A percentile compares a stretch with the other conserved stretches of the same genome.
These are phyloP conservation scores for Suillus cothurnatus DNA, from an alignment of 768 basidiomycete genomes.

Conservation along the genomic window DNA sequence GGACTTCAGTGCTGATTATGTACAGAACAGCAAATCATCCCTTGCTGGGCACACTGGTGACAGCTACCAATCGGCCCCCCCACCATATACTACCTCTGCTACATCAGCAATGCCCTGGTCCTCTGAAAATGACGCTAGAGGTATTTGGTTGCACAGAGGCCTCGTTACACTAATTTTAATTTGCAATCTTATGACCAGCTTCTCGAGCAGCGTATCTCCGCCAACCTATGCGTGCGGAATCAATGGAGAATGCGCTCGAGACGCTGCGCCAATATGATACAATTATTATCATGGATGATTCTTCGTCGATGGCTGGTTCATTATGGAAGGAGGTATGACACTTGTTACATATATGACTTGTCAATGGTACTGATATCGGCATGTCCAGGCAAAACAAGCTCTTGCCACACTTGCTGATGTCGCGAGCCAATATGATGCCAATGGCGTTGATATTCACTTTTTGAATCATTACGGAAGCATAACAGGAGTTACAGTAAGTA, in stretches of 20 bases:
- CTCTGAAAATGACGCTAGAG: conserved; percentile 9
- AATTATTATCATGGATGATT: conserved; percentile 63
- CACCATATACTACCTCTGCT: conserved; percentile 24
- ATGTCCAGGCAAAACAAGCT: conserved; percentile 43
- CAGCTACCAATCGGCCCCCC: conserved; percentile 18
- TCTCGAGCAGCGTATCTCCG: conserved; percentile 14
- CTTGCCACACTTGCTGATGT: conserved; percentile 50
- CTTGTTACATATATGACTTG: not conserved
- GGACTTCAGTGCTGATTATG: not conserved
- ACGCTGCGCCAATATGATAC: conserved; percentile 53
- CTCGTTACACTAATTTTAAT: conserved; percentile 23
- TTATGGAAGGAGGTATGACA: conserved; percentile 52
- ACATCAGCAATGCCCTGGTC: conserved; percentile 11
- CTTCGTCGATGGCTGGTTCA: conserved; percentile 51
- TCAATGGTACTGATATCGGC: not conserved
- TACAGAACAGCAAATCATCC: conserved; percentile 8
- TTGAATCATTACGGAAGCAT: conserved; percentile 45
- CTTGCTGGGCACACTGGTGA: not conserved
- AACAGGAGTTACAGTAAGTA: conserved; percentile 40
- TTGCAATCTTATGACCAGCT: conserved; percentile 25
- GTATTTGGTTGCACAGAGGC: conserved; percentile 25
- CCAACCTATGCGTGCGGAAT: conserved; percentile 29
- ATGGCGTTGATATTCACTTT: conserved; percentile 67
- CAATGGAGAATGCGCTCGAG: conserved; percentile 32
- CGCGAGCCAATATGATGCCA: conserved; percentile 51